These are phyloP conservation scores for Eimeria sp. DNA, from an alignment of 169 alveolate genomes.

Conservation along the genomic window DNA sequence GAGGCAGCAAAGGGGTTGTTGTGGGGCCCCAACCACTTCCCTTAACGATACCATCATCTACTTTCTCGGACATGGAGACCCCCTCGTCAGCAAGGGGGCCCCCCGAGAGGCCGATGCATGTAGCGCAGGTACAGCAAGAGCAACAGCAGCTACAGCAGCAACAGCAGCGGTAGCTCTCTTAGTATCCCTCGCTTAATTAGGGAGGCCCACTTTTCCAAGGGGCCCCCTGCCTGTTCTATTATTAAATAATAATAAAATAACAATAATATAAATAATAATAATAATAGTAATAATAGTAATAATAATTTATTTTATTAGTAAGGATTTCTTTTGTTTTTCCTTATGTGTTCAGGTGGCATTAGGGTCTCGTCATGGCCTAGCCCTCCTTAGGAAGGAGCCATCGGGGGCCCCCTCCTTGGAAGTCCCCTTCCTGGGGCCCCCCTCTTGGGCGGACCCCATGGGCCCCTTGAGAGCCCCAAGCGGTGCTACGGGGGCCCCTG, in stretches of 20 bases:
- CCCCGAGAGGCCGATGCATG: background rate
- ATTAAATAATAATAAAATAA: too few species aligned
- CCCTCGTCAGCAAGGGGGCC: background rate
- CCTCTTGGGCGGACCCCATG: background rate
- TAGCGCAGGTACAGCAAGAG: background rate
- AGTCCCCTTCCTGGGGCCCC: background rate
- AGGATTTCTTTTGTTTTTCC: background rate
- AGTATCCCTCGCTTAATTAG: too few species aligned
- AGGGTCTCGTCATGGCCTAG: too few species aligned
- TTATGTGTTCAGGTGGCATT: too few species aligned
- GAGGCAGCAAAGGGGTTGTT: constrained; percentile 12
- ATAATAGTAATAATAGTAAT: too few species aligned
- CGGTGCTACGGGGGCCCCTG: background rate
- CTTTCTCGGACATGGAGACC: background rate
- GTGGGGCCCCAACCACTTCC: background rate
- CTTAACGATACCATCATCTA: background rate
- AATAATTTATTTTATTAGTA: too few species aligned
- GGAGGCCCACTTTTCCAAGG: too few species aligned
- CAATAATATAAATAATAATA: too few species aligned
- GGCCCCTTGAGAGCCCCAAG: background rate
- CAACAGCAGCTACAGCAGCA: too few species aligned
- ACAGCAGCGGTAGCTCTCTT: too few species aligned
- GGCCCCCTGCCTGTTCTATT: background rate
- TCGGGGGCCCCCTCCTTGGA: too few species aligned
- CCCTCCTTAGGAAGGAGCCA: too few species aligned